A percentile compares a stretch with the other conserved stretches of the same genome.
Evolutionary conservation across 176 grass and related monocot species (phyloP).

Genomic region (Otatea glauca): DNA sequence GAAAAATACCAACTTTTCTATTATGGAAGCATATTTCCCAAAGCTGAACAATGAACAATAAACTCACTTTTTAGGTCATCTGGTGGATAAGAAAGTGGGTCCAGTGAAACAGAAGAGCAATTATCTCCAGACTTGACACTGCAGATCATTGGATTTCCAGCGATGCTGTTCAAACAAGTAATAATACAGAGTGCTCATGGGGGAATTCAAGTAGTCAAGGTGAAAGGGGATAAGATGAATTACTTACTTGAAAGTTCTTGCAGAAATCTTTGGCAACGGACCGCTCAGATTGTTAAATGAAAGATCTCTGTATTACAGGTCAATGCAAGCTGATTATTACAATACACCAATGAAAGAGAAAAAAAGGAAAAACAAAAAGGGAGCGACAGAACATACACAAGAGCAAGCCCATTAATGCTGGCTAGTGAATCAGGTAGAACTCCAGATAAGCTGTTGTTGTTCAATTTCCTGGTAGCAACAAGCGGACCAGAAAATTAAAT

Average conservation of each 20-base stretch:
- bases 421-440: slow-evolving; percentile 75
- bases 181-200: not conserved
- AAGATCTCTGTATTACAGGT: slow-evolving; percentile 65
- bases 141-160: slow-evolving; percentile 82
- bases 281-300: slow-evolving; percentile 91
- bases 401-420: slow-evolving; percentile 75
- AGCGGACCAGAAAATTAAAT: slow-evolving; percentile 12
- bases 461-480: slow-evolving; percentile 66
- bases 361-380: not conserved
- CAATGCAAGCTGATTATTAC: slow-evolving; percentile 17
- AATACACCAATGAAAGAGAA: not conserved
- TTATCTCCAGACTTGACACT: slow-evolving; percentile 64
- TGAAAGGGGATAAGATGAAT: not conserved
- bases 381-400: slow-evolving; percentile 60
- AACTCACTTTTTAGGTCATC: slow-evolving; percentile 82
- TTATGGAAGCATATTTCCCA: not conserved
- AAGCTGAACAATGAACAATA: not conserved
- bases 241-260: slow-evolving; percentile 85
- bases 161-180: slow-evolving; percentile 62
- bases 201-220: not conserved
- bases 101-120: slow-evolving; percentile 74
- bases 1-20: not conserved
- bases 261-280: slow-evolving; percentile 81
- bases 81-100: slow-evolving; percentile 87
- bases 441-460: slow-evolving; percentile 95